Conservation (phyloP, 129 eudicot genomes). For the Chrysanthemum seticuspe region DNA sequence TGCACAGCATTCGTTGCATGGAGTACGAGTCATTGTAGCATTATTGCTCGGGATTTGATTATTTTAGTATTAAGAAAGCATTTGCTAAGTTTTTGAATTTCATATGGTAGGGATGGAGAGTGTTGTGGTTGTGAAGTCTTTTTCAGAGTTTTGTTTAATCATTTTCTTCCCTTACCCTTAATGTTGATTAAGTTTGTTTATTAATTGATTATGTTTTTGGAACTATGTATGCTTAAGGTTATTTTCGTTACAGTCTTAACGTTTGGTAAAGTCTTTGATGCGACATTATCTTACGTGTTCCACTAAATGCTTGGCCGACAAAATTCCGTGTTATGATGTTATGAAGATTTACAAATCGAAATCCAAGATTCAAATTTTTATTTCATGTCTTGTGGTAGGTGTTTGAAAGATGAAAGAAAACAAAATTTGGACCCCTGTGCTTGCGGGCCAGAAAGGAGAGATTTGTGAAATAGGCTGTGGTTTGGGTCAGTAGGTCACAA, state of each 20-base stretch:
- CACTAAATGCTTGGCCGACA: conserved; percentile 3
- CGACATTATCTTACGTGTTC: conserved; percentile 9
- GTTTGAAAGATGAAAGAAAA: too few relatives aligned
- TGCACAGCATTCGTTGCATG: conserved; percentile 23
- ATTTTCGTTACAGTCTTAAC: not conserved
- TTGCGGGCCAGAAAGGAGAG: too few relatives aligned
- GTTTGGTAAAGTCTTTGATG: not conserved
- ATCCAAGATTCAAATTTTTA: not conserved
- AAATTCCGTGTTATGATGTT: not conserved
- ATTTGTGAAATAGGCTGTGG: too few relatives aligned
- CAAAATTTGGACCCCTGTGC: too few relatives aligned
- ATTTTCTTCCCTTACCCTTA: conserved; percentile 25
- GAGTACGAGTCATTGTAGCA: conserved; percentile 9
- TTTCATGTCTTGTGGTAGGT: not conserved
- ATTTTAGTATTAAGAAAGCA: conserved; percentile 9
- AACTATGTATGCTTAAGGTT: not conserved
- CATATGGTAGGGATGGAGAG: conserved; percentile 25
- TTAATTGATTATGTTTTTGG: conserved; percentile 11
- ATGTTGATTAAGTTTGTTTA: conserved; percentile 16
- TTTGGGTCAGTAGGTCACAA: too few relatives aligned
- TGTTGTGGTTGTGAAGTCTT: conserved; percentile 48
- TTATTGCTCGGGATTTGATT: not conserved
- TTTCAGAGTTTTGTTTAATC: conserved; percentile 35
- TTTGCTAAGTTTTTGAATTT: conserved; percentile 21
- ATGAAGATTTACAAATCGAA: conserved; percentile 1